These are phyloP conservation scores for Solanum chmielewskii DNA, from an alignment of 257 asterid species.

Conservation along the genomic window DNA sequence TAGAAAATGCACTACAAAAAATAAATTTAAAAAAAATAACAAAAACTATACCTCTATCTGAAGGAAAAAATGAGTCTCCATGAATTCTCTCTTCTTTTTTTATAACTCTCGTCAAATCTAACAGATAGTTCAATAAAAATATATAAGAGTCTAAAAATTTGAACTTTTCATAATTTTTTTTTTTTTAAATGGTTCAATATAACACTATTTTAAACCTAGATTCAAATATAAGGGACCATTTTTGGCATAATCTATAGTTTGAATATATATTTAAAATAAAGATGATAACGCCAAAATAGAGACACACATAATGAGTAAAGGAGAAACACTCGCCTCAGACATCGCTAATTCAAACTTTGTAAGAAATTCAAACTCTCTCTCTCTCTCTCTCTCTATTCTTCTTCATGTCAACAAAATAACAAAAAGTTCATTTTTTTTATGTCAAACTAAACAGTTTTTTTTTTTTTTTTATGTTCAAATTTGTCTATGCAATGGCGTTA, in stretches of 20 bases:
- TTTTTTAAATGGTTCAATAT: neutral
- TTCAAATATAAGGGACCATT: neutral
- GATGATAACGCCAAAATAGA: neutral
- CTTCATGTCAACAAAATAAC: neutral
- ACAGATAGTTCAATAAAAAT: neutral
- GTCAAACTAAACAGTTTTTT: neutral
- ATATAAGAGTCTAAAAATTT: neutral
- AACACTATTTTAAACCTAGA: neutral
- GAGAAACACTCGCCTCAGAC: neutral
- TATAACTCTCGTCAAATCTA: neutral
- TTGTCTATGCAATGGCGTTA: neutral
- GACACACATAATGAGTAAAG: neutral
- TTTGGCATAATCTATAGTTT: neutral
- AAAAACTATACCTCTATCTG: neutral
- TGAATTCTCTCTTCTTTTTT: neutral
- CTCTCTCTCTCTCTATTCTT: neutral
- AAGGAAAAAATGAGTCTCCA: neutral
- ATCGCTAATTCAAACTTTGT: neutral
- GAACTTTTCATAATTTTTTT: neutral
- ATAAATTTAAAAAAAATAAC: no score
- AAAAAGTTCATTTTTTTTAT: neutral
- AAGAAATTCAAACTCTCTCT: neutral
- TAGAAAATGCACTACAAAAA: neutral
- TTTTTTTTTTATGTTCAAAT: neutral
- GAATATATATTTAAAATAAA: neutral